Base-by-base conservation (phyloP, 108 stramenopile species). In the Chaetoceros muelleri region DNA sequence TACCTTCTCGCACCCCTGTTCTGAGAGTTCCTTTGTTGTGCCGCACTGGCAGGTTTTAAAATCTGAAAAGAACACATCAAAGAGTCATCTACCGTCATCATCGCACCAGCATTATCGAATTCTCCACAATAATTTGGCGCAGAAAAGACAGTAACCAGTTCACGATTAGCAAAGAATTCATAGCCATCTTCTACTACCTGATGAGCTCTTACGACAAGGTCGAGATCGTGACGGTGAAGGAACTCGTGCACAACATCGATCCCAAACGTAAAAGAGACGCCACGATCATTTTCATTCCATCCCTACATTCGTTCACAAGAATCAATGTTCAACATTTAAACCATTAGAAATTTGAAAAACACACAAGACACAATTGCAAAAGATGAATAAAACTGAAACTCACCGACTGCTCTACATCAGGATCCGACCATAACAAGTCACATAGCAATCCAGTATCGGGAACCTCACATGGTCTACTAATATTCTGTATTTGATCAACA, bases 141-240 rank as follows among this genome's bases (percentile, higher is more conserved):
- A 27, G 90, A 92, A 65, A 96, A 96, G 5, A 98, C 89, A 18
- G 97, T 98, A 5, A 98, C 97, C 23, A 98, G 82, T 49, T 93
- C 94, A n/a, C 97, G 88, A 24, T 88, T 89, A 24, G 97, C 97
- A 59, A 95, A 93, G 63, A 95, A 94, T 76, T 99, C 99, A 68
- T 99, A 99, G 8, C 99, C 99, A 75, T 99, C 99, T 74, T 99
- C 99, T 5, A 98, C 99, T 16, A 99, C 99, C 78, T 99, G 99
- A 70, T 99, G 99, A 2, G 99, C 99, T 44, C 99, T 66, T 26
- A 97, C 97, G 19, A 99, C 93, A 44, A 99, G 73, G 60, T 99
- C 99, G 46, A 99, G 82, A 73, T 98, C 97, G 62, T 99, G 99
- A 47, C 93, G 71, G 51, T 92, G 81, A 54, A 99, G 91, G 65